Evolutionary conservation across 495 filamentous ascomycete genomes (phyloP).

Genomic region (Xylaria cubensis): DNA sequence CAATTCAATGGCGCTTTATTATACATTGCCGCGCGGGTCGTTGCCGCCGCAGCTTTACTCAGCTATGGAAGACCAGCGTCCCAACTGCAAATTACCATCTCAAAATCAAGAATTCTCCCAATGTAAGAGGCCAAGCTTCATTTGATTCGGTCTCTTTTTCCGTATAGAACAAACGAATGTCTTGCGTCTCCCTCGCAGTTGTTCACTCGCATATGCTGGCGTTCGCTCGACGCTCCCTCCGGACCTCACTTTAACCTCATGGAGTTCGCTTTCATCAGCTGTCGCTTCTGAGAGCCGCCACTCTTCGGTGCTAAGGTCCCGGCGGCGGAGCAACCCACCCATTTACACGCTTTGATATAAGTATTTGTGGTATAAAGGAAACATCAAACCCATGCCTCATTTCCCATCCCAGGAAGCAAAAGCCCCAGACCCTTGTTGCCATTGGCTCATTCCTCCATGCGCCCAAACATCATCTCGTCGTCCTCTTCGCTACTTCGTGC

Average conservation of each 20-base stretch:
- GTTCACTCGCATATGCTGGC: constrained; percentile 34
- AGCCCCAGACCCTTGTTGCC: constrained; percentile 23
- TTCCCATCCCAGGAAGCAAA: constrained; percentile 32
- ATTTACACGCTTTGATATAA: constrained; percentile 53
- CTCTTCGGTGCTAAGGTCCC: constrained; percentile 65
- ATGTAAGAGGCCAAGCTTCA: constrained; percentile 26
- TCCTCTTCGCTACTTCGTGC: constrained; percentile 86
- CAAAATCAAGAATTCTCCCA: not conserved
- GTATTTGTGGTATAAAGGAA: constrained; percentile 52
- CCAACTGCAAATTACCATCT: not conserved
- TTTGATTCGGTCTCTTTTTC: constrained; percentile 35
- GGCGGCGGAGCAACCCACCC: constrained; percentile 61
- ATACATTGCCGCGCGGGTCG: not conserved
- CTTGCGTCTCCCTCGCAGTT: constrained; percentile 29
- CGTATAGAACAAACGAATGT: constrained; percentile 40
- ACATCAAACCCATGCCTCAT: constrained; percentile 39
- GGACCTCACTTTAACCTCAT: constrained; percentile 68
- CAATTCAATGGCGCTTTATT: not conserved
- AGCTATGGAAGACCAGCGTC: not conserved
- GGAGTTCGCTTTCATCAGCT: constrained; percentile 44
- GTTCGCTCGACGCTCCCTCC: constrained; percentile 65
- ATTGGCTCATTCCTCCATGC: constrained; percentile 82
- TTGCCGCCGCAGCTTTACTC: not conserved
- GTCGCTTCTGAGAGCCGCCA: constrained; percentile 42
- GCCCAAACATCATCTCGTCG: constrained; percentile 87